Percentiles rank a stretch among this genome's conserved stretches.
phyloP scores from a whole-genome alignment of 495 filamentous ascomycete species.

The Clavariopsis aquatica region DNA sequence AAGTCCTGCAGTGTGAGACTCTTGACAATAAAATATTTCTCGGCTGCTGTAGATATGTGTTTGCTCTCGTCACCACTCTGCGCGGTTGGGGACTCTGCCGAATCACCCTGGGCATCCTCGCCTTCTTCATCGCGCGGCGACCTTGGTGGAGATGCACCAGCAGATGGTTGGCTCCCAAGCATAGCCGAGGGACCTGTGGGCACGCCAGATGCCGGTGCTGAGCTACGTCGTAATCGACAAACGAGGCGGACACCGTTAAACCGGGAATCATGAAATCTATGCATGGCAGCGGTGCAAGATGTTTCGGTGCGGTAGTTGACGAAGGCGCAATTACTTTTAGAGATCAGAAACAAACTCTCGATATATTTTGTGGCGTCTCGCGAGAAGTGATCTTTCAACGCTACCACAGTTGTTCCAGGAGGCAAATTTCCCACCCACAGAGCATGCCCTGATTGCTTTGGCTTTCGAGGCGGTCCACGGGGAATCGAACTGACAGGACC shows the following conservation, averaged over 20 bases:
- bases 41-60: slow-evolving; percentile 46
- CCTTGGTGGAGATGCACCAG: slow-evolving; percentile 20
- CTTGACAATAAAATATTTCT: slow-evolving; percentile 90
- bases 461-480: slow-evolving; percentile 88
- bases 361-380: slow-evolving; percentile 74
- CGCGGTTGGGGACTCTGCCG: slow-evolving; percentile 10
- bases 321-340: slow-evolving; percentile 97
- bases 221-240: slow-evolving; percentile 76
- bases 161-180: slow-evolving; percentile 29
- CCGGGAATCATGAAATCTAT: slow-evolving; percentile 84
- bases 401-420: slow-evolving; percentile 72
- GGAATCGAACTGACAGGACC: slow-evolving; percentile 53
- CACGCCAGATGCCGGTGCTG: slow-evolving; percentile 39
- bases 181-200: slow-evolving; percentile 39
- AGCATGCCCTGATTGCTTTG: slow-evolving; percentile 88
- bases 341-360: slow-evolving; percentile 91
- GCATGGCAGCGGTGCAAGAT: slow-evolving; percentile 74
- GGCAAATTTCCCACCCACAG: slow-evolving; percentile 97
- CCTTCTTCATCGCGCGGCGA: slow-evolving; percentile 14
- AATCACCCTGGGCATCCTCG: slow-evolving; percentile 35
- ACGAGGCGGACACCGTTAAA: slow-evolving; percentile 89
- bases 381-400: slow-evolving; percentile 88
- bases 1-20: slow-evolving; percentile 94
- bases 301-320: slow-evolving; percentile 88
- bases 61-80: slow-evolving; percentile 21